These are phyloP conservation scores for Trametes polyzona DNA, from an alignment of 1,284 basidiomycete species.

Conservation along the genomic window DNA sequence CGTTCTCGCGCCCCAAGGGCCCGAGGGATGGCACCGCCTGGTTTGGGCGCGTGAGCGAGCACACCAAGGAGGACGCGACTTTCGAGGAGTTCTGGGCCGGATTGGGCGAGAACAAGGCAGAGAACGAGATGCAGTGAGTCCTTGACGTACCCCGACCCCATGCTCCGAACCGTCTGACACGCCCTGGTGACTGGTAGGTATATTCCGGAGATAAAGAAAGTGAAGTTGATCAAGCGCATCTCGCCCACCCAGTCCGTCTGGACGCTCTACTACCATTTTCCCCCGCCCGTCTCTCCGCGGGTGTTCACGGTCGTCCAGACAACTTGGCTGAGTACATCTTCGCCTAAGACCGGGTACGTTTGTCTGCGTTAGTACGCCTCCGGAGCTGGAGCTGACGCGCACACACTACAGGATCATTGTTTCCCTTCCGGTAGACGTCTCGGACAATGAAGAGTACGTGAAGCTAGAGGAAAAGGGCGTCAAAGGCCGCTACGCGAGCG, in stretches of 20 bases:
- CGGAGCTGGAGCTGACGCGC: not conserved
- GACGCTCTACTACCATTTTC: constrained; percentile 74
- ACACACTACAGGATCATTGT: constrained; percentile 58
- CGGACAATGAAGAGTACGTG: constrained; percentile 55
- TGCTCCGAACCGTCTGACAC: too few species aligned
- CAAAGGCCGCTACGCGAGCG: constrained; percentile 69
- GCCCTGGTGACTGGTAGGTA: constrained; percentile 49
- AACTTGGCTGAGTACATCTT: constrained; percentile 49
- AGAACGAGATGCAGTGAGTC: constrained; percentile 69
- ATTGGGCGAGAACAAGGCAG: constrained; percentile 64
- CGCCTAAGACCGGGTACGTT: constrained; percentile 58
- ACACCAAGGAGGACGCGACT: constrained; percentile 61
- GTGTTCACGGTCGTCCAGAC: constrained; percentile 78
- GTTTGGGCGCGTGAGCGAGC: constrained; percentile 70
- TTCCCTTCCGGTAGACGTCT: constrained; percentile 73
- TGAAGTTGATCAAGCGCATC: constrained; percentile 60
- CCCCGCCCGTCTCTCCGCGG: constrained; percentile 69
- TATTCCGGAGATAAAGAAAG: constrained; percentile 66
- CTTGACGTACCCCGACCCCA: not conserved
- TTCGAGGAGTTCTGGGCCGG: constrained; percentile 76
- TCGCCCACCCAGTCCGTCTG: constrained; percentile 69
- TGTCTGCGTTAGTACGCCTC: not conserved
- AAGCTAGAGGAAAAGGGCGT: constrained; percentile 69
- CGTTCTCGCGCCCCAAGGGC: constrained; percentile 53
- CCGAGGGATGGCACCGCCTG: constrained; percentile 60